A percentile compares a stretch with the other conserved stretches of the same genome.
Evolutionary conservation across 495 filamentous ascomycete species (phyloP).

Genomic region (Xylaria bambusicola): DNA sequence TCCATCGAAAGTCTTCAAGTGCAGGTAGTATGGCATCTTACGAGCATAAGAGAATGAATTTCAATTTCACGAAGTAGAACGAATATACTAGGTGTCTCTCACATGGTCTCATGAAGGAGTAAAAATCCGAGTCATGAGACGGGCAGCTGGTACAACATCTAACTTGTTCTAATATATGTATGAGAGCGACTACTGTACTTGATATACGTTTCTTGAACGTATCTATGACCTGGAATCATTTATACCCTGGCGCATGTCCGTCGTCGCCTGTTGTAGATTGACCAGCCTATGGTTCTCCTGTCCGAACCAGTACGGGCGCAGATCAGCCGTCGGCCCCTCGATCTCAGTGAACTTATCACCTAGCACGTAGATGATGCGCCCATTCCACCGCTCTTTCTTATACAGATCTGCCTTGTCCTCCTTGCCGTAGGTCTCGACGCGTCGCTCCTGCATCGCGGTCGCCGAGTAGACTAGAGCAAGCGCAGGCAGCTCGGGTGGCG

Average conservation of each 20-base stretch:
- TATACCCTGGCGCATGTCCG: slow-evolving; percentile 14
- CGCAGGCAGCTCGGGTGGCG: neutral
- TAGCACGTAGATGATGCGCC: slow-evolving; percentile 32
- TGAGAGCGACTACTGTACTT: no score
- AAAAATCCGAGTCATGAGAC: no score
- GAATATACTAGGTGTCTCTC: no score
- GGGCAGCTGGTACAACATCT: no score
- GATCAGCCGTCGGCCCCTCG: slow-evolving; percentile 31
- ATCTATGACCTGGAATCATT: neutral
- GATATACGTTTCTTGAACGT: neutral
- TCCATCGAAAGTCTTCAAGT: no score
- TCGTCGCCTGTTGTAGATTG: slow-evolving; percentile 26
- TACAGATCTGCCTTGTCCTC: slow-evolving; percentile 17
- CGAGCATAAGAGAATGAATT: no score
- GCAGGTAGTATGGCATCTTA: no score
- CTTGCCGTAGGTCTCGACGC: neutral
- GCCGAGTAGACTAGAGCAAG: neutral
- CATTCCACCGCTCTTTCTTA: slow-evolving; percentile 32
- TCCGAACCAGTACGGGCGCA: slow-evolving; percentile 31
- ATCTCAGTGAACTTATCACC: slow-evolving; percentile 36
- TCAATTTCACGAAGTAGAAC: no score
- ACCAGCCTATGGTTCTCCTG: slow-evolving; percentile 23
- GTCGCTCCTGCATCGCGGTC: neutral
- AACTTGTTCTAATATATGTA: no score
- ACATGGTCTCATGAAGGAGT: no score